These are phyloP conservation scores for Eimeria maxima DNA, from an alignment of 169 alveolate genomes.

Conservation along the genomic window DNA sequence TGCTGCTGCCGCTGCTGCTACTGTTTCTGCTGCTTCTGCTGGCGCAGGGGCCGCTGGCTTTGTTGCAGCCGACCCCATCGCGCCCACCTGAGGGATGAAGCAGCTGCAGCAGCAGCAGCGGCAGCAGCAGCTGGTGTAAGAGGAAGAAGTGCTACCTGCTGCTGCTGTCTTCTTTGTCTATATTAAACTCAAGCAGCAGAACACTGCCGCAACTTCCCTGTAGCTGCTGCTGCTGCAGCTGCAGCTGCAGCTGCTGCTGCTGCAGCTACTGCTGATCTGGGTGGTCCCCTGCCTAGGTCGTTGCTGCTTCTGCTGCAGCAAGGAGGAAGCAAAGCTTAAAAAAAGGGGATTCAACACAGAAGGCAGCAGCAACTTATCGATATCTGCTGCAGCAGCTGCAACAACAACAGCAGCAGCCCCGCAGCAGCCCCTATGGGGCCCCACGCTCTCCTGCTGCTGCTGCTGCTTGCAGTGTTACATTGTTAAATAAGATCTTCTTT, in stretches of 20 bases:
- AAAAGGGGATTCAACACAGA: not conserved
- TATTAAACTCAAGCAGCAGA: not conserved
- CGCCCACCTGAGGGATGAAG: not conserved
- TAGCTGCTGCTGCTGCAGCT: constrained; percentile 12
- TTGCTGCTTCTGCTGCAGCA: constrained; percentile 41
- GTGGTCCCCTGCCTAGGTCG: not conserved
- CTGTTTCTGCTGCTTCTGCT: constrained; percentile 17
- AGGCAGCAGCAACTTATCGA: constrained; percentile 33
- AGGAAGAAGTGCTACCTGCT: too few relatives aligned
- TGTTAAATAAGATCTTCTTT: not conserved
- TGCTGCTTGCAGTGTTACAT: not conserved
- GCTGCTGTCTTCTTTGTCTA: not conserved
- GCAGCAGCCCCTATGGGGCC: constrained; percentile 41
- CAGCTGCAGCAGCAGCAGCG: not conserved
- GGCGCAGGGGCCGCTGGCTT: not conserved
- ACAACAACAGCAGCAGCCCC: constrained; percentile 54
- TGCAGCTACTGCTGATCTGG: not conserved
- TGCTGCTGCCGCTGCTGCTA: not conserved
- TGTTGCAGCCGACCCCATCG: constrained; percentile 2
- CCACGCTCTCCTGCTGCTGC: constrained; percentile 40
- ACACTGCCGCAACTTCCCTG: not conserved
- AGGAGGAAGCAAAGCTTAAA: not conserved
- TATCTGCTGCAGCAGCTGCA: constrained; percentile 40
- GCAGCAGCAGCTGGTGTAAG: not conserved
- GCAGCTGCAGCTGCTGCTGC: too few relatives aligned